Evolutionary conservation across 2,329 filamentous ascomycete genomes (phyloP).

Genomic region (Fusarium verrucosum): DNA sequence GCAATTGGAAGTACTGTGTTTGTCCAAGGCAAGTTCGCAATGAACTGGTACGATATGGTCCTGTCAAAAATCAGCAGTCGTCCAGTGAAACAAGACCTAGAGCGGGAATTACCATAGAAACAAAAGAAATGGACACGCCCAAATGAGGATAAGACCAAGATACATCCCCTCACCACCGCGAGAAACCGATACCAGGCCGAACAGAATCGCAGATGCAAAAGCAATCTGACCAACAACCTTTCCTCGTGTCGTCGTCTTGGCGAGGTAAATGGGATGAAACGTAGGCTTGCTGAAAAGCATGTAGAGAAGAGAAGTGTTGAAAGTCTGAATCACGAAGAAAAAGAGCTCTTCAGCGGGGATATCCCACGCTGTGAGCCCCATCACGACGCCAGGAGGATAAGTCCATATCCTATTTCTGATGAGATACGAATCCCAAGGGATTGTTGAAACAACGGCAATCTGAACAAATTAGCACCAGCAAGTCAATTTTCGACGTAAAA

Average conservation of each 20-base stretch:
- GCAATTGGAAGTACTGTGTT: constrained; percentile 68
- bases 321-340: constrained; percentile 81
- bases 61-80: constrained; percentile 55
- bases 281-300: constrained; percentile 72
- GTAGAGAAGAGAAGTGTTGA: constrained; percentile 75
- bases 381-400: constrained; percentile 71
- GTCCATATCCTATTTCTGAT: constrained; percentile 75
- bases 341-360: constrained; percentile 79
- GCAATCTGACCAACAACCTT: constrained; percentile 61
- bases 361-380: constrained; percentile 69
- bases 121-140: constrained; percentile 73
- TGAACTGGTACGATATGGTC: constrained; percentile 70
- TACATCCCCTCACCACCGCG: constrained; percentile 67
- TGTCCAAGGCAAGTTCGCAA: constrained; percentile 66
- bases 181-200: constrained; percentile 56
- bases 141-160: constrained; percentile 73
- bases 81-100: not conserved
- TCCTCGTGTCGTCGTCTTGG: constrained; percentile 35
- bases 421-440: constrained; percentile 81
- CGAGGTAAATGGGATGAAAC: constrained; percentile 58
- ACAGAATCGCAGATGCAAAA: constrained; percentile 55
- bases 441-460: constrained; percentile 70
- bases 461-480: not conserved
- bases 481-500: rapidly evolving
- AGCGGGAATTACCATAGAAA: constrained; percentile 47